A percentile compares a stretch with the other conserved stretches of the same genome.
phyloP scores from a whole-genome alignment of 352 stramenopile genomes.

The Pythium brachiatum region DNA sequence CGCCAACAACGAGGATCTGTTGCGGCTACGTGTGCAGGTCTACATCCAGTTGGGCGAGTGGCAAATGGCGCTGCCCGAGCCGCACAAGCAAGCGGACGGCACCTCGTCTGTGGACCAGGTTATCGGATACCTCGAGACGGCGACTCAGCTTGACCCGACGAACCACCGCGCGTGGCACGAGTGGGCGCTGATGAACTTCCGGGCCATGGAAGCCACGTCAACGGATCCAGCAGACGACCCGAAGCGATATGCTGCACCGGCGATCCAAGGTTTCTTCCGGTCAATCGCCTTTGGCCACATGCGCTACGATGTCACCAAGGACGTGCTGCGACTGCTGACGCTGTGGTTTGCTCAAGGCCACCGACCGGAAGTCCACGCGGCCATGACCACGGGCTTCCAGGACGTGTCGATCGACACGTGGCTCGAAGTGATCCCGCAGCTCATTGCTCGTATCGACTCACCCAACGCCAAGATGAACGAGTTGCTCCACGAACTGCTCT shows the following conservation, averaged over 20 bases:
- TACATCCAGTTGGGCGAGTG: slow-evolving; percentile 86
- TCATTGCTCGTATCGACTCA: slow-evolving; percentile 93
- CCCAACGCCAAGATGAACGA: slow-evolving; percentile 78
- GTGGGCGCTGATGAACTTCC: slow-evolving; percentile 98
- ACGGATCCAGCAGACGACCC: slow-evolving; percentile 55
- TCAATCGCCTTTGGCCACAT: slow-evolving; percentile 96
- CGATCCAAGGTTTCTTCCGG: slow-evolving; percentile 97
- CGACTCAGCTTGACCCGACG: slow-evolving; percentile 80
- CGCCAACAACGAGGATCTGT: slow-evolving; percentile 49
- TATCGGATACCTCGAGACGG: slow-evolving; percentile 75
- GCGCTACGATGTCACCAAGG: slow-evolving; percentile 93
- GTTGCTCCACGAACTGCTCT: slow-evolving; percentile 84
- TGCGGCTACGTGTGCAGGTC: slow-evolving; percentile 76
- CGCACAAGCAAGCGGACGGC: slow-evolving; percentile 65
- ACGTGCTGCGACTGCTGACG: slow-evolving; percentile 98
- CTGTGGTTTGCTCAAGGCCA: slow-evolving; percentile 98
- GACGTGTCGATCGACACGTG: slow-evolving; percentile 97
- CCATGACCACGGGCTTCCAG: slow-evolving; percentile 86
- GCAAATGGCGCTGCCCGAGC: slow-evolving; percentile 77
- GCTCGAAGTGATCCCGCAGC: slow-evolving; percentile 98
- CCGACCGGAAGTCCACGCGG: slow-evolving; percentile 82
- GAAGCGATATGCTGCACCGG: slow-evolving; percentile 87
- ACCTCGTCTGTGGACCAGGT: slow-evolving; percentile 66
- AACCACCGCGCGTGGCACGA: slow-evolving; percentile 98
- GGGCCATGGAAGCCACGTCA: slow-evolving; percentile 57